Evolutionary conservation across 1,284 basidiomycete genomes (phyloP).

Genomic region (Apiotrichum montevideense): DNA sequence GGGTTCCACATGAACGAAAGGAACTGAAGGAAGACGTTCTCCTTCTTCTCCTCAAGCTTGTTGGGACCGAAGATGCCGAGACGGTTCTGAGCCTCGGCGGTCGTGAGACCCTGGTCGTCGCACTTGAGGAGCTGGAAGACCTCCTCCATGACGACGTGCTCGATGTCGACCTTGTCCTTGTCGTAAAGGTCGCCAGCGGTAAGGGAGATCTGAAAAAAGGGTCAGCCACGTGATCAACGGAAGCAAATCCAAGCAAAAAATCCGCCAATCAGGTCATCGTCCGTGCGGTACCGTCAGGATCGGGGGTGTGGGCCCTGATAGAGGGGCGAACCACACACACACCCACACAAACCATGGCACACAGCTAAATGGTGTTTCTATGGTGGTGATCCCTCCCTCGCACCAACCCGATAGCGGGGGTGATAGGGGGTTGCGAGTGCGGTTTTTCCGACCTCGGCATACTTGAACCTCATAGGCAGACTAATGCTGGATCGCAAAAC

Average conservation of each 20-base stretch:
- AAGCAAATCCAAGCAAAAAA: background rate
- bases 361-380: no score
- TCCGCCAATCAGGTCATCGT: background rate
- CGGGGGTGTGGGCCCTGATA: no score
- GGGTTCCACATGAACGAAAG: slow-evolving; percentile 98
- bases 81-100: slow-evolving; percentile 73
- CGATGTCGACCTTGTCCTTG: slow-evolving; percentile 98
- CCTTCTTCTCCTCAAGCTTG: slow-evolving; percentile 84
- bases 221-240: slow-evolving; percentile 1
- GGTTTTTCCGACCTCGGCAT: no score
- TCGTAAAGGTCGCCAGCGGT: slow-evolving; percentile 68
- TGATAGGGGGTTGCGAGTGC: no score
- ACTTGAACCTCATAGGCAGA: no score
- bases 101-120: slow-evolving; percentile 66
- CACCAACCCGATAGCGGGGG: no score
- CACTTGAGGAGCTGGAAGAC: slow-evolving; percentile 93
- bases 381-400: no score
- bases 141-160: slow-evolving; percentile 93
- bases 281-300: no score
- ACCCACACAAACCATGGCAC: no score
- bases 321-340: no score
- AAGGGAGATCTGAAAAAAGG: slow-evolving; percentile 35
- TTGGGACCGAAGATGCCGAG: slow-evolving; percentile 94
- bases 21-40: slow-evolving; percentile 69
- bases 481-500: background rate